These are phyloP conservation scores for Phytophthora pini DNA, from an alignment of 352 stramenopile species.

Conservation along the genomic window DNA sequence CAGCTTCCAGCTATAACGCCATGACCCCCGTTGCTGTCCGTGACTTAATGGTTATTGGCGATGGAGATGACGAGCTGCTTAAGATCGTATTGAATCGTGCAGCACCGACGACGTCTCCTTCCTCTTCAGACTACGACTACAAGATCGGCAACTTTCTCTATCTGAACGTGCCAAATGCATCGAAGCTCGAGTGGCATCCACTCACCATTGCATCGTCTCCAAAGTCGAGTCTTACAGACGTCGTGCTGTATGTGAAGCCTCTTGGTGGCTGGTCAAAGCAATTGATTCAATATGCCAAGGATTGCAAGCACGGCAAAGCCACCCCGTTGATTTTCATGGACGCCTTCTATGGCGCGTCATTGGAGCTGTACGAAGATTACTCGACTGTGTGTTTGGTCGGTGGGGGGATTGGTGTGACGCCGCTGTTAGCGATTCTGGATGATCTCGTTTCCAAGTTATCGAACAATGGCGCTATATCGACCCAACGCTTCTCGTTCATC, in stretches of 20 bases:
- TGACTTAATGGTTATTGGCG: not conserved
- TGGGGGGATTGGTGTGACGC: not conserved
- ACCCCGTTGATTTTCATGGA: not conserved
- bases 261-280: not conserved
- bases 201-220: slow-evolving; percentile 1
- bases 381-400: not conserved
- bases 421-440: not conserved
- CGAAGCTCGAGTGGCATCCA: not conserved
- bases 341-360: not conserved
- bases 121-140: not conserved
- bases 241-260: not conserved
- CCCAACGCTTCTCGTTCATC: not conserved
- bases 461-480: not conserved
- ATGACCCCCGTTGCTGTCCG: not conserved
- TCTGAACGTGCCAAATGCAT: not conserved
- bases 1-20: not conserved
- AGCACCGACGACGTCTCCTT: not conserved
- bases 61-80: not conserved
- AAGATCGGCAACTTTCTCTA: not conserved
- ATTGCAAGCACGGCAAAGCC: not conserved
- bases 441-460: not conserved
- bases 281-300: not conserved
- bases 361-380: not conserved
- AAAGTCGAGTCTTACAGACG: not conserved
- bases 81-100: not conserved